Base-by-base conservation (phyloP, 176 grass and related monocot genomes). In the Oryza punctata region DNA sequence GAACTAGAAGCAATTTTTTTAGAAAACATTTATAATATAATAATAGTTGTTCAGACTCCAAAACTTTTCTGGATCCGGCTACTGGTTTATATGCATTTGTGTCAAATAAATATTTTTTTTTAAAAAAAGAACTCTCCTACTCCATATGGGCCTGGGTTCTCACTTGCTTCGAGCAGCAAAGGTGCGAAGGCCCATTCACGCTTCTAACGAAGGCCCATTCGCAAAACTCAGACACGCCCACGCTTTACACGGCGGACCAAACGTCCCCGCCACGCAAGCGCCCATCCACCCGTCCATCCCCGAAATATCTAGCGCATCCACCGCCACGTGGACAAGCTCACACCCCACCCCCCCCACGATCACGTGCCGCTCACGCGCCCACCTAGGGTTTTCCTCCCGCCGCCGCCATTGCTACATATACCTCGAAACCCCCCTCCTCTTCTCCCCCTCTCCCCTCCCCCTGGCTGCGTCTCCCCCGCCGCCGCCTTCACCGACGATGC, bases 371-470 rank as follows among this genome's bases (percentile, higher is more conserved):
- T 10, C 73, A 12, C 73, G 25, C 44, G 45, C 74, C 86, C 86
- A 84, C 84, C 74, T 90, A 90, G 88, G 88, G 88, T 90, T 90
- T 86, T 2, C 52, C 52, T 38, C 5, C 68, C 47, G 38, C 74
- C 47, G 38, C 74, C 1, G 27, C 74, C 50, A 9, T 21, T 38
- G 23, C 77, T 85, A 90, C 85, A 89, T 81, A 90, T 67, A 86
- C 19, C 11, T 64, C 28, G 37, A 38, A 73, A 43, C 63, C 43
- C 67, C 61, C 61, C 10, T 15, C 26, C 54, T 2, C 6, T 21
- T 19, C 30, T 41, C 26, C 27, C 7, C 87, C 81, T 84, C 70
- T 67, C 74, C 71, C 65, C 43, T 78, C 71, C 65, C 43, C 33
- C 49, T 77, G 81, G 80, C 81, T 45, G 86, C 86, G 70, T 66